Base-by-base conservation (phyloP, 1,284 basidiomycete genomes). In the Crepidotus sp. region DNA sequence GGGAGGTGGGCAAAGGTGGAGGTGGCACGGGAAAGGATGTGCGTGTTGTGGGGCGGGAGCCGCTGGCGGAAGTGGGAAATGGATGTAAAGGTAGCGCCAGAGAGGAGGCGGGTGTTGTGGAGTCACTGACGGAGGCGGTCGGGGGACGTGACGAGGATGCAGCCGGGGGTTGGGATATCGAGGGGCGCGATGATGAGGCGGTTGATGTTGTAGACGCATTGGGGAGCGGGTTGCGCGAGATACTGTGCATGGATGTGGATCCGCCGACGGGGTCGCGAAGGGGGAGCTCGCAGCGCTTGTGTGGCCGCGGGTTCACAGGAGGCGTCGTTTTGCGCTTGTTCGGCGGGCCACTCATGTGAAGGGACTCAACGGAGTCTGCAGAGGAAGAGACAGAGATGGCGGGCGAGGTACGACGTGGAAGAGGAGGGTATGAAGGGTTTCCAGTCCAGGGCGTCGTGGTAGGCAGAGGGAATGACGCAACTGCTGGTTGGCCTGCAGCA, bases 261-360 rank as follows among this genome's bases (percentile, higher is more conserved):
- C 14, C 30, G n/a, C 9, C 6, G 15, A 22, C 10, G 10, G 18
- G 25, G 7, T 42, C 42, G 15, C 29, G 17, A 15, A 31, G 15
- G 4, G 31, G 45, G 7, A 37, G 29, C 11, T n/a, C 26, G 9
- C 40, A 36, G 2, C 40, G 40, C 21, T 35, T 47, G 24, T 6
- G 11, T 13, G n/a, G 25, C 15, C 5, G 40, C 31, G 9, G 15
- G 22, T 3, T n/a, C 10, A 10, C 14, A 2, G 40, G 40, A 3
- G 40, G 38, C 3, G 36, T 19, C 3, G 40, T 40, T 10, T 30
- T 38, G 26, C 46, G 46, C 11, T 47, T 46, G 4, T 4, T 14
- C 1, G 24, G 14, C 6, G 21, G 21, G 21, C 21, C 21, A 22
- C 4, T 22, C 21, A 22, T n/a, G 4, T 30, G 18, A 6, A 41